Evolutionary conservation across 2,329 filamentous ascomycete genomes (phyloP).

Genomic region (Colletotrichum sp.): DNA sequence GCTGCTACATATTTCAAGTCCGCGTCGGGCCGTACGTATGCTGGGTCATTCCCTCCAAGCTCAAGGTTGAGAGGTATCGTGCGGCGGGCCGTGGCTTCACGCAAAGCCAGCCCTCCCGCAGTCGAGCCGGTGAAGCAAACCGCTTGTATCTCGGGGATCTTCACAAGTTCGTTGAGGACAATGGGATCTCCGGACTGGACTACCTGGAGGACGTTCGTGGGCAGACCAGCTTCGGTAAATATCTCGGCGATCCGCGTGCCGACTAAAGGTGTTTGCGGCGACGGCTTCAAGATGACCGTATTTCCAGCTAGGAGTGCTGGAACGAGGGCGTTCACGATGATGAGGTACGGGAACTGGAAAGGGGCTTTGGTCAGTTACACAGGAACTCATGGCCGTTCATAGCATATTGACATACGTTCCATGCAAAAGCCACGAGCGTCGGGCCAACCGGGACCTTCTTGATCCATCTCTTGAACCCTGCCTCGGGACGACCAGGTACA

Average conservation of each 20-base stretch:
- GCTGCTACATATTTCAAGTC: constrained; percentile 72
- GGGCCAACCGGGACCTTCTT: constrained; percentile 70
- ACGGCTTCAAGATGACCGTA: constrained; percentile 73
- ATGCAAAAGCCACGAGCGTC: constrained; percentile 71
- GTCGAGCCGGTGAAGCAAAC: neutral
- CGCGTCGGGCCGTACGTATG: constrained; percentile 70
- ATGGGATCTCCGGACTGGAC: constrained; percentile 52
- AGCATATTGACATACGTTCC: constrained; percentile 58
- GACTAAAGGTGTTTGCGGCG: constrained; percentile 66
- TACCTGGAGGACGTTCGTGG: constrained; percentile 53
- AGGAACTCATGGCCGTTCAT: too few species aligned
- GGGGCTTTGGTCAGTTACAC: too few species aligned
- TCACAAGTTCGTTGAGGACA: constrained; percentile 65
- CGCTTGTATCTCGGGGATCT: neutral
- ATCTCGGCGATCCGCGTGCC: constrained; percentile 68
- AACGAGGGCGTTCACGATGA: constrained; percentile 73
- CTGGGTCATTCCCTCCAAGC: constrained; percentile 63
- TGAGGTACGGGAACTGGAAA: constrained; percentile 55
- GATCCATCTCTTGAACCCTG: constrained; percentile 71
- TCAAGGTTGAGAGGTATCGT: neutral
- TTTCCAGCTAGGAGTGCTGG: constrained; percentile 61
- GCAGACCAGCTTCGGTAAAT: constrained; percentile 68
- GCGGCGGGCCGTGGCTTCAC: neutral
- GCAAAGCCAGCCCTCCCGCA: neutral
- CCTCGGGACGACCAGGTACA: constrained; percentile 66